Percentiles rank a stretch among this genome's conserved stretches.
These are phyloP conservation scores for Pharus latifolius DNA, from an alignment of 176 grass and related monocot genomes.

Conservation along the genomic window DNA sequence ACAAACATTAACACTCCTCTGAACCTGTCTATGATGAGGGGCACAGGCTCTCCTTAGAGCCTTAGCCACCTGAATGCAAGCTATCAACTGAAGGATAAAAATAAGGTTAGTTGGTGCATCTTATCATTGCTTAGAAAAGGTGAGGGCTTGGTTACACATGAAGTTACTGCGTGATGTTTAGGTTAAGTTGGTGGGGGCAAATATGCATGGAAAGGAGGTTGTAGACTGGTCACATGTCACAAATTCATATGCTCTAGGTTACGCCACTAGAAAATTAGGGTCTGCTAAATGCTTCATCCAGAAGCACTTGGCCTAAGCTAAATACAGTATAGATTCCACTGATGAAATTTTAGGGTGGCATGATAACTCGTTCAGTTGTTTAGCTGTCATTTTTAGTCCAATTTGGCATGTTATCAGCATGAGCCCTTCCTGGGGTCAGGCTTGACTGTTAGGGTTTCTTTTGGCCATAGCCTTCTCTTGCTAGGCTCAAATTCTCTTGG, in stretches of 20 bases:
- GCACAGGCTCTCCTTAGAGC: slow-evolving; percentile 74
- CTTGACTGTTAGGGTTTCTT: slow-evolving; percentile 40
- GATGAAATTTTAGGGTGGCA: slow-evolving; percentile 20
- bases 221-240: slow-evolving; percentile 23
- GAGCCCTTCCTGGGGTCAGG: slow-evolving; percentile 29
- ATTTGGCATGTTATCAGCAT: slow-evolving; percentile 34
- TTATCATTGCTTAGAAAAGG: slow-evolving; percentile 31
- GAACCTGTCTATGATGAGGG: slow-evolving; percentile 63
- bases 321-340: slow-evolving; percentile 40
- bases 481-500: slow-evolving; percentile 32
- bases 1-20: slow-evolving; percentile 83
- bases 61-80: slow-evolving; percentile 65
- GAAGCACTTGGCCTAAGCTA: slow-evolving; percentile 36
- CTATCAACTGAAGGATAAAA: slow-evolving; percentile 42
- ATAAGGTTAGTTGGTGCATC: slow-evolving; percentile 47
- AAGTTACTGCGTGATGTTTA: slow-evolving; percentile 29
- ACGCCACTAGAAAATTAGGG: slow-evolving; percentile 26
- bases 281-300: slow-evolving; percentile 43
- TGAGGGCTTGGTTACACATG: slow-evolving; percentile 38
- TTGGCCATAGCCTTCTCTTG: slow-evolving; percentile 30
- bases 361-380: slow-evolving; percentile 23
- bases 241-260: slow-evolving; percentile 34
- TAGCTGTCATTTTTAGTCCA: slow-evolving; percentile 30
- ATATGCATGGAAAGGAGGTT: slow-evolving; percentile 10
- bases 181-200: slow-evolving; percentile 19